These are phyloP conservation scores for Aphanomyces invadans DNA, from an alignment of 352 stramenopile genomes.

Conservation along the genomic window DNA sequence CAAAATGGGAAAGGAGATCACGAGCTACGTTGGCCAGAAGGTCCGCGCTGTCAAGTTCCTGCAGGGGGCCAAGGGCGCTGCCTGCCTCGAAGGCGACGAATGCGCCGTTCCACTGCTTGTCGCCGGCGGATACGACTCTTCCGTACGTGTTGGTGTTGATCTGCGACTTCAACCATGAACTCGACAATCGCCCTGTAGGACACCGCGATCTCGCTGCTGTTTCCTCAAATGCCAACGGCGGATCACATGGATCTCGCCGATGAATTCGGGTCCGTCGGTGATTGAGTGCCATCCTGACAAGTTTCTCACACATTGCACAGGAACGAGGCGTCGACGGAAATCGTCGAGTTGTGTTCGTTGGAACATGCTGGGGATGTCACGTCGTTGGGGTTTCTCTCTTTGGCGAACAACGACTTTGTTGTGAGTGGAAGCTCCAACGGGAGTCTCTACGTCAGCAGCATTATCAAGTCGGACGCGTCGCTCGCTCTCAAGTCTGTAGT, in stretches of 20 bases:
- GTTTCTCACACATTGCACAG: neutral
- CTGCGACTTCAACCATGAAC: neutral
- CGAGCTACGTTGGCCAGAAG: slow-evolving; percentile 23
- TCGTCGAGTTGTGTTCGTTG: slow-evolving; percentile 18
- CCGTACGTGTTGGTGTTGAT: neutral
- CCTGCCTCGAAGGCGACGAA: slow-evolving; percentile 23
- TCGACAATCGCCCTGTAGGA: neutral
- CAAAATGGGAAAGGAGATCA: slow-evolving; percentile 1
- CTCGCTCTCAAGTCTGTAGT: slow-evolving; percentile 21
- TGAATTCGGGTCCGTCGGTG: slow-evolving; percentile 21
- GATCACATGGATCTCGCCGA: slow-evolving; percentile 24
- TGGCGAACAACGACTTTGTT: slow-evolving; percentile 24
- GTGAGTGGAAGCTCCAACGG: slow-evolving; percentile 24
- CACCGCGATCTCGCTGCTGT: slow-evolving; percentile 20
- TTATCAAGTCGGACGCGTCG: slow-evolving; percentile 19
- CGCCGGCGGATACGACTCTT: slow-evolving; percentile 15
- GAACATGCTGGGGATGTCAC: slow-evolving; percentile 18
- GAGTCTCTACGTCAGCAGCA: slow-evolving; percentile 17
- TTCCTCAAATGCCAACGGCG: slow-evolving; percentile 23
- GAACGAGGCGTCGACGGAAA: slow-evolving; percentile 12
- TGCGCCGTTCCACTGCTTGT: slow-evolving; percentile 14
- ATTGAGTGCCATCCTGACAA: too few species aligned
- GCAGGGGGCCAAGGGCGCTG: slow-evolving; percentile 17
- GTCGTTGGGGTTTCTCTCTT: slow-evolving; percentile 15
- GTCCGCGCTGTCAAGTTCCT: slow-evolving; percentile 24